Percentiles rank a stretch among this genome's conserved stretches.
Conservation (phyloP, 2,329 filamentous ascomycete species). For the Fusarium brevicatenulatum region DNA sequence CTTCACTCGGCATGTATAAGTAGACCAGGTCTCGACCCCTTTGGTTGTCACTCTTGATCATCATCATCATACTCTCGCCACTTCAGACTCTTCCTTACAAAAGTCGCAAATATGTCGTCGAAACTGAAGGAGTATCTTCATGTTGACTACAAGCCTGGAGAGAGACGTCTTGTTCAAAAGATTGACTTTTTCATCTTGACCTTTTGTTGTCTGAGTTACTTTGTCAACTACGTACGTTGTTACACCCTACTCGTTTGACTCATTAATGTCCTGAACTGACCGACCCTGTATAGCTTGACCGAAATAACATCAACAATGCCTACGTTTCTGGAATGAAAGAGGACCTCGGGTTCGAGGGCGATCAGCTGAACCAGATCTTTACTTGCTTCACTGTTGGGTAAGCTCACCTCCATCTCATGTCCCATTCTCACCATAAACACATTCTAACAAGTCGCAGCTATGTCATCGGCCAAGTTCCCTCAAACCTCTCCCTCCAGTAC, state of each 20-base stretch:
- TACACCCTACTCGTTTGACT: rapidly evolving
- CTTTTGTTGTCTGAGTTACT: conserved; percentile 69
- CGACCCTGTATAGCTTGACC: conserved; percentile 45
- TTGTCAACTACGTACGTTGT: conserved; percentile 61
- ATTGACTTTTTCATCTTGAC: conserved; percentile 73
- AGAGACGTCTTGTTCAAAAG: conserved; percentile 62
- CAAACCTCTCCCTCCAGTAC: conserved; percentile 71
- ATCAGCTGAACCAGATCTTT: conserved; percentile 53
- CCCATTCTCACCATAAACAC: no score
- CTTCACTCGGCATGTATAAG: conserved; percentile 19
- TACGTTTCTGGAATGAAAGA: conserved; percentile 59
- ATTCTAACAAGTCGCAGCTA: conserved; percentile 42
- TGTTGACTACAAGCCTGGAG: conserved; percentile 50
- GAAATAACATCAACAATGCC: conserved; percentile 53
- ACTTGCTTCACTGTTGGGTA: conserved; percentile 53
- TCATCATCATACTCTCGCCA: conserved; percentile 7
- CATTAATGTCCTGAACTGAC: not conserved
- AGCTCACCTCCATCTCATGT: not conserved
- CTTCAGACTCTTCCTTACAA: not conserved
- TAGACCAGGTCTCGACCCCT: not conserved
- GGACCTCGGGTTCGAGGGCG: conserved; percentile 58
- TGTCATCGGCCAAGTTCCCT: conserved; percentile 68
- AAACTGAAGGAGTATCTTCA: conserved; percentile 49
- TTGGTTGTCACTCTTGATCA: conserved; percentile 1
- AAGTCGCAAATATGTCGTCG: conserved; percentile 12